phyloP scores from a whole-genome alignment of 1,284 basidiomycete species.

The Naganishia albida region DNA sequence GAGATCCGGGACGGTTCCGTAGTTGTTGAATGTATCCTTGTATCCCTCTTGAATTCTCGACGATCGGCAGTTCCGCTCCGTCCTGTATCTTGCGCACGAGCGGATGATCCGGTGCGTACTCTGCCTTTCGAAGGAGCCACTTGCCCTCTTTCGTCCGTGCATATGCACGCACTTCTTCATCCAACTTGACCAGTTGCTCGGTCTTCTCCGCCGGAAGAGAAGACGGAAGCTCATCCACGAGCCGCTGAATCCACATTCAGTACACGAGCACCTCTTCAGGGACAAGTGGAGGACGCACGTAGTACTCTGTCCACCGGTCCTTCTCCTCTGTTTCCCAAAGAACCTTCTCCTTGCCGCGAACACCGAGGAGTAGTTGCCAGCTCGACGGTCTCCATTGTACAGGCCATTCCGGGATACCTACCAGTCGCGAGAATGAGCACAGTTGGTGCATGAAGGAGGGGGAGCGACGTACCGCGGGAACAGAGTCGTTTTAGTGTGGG shows the following conservation, averaged over 20 bases:
- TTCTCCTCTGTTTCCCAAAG: conserved; percentile 42
- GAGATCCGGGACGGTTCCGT: too few relatives aligned
- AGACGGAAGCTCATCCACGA: not conserved
- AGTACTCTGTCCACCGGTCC: conserved; percentile 41
- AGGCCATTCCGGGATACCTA: conserved; percentile 52
- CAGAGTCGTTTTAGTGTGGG: conserved; percentile 45
- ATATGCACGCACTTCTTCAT: not conserved
- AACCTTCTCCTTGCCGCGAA: conserved; percentile 43
- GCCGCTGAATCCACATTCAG: too few relatives aligned
- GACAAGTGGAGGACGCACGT: conserved; percentile 35
- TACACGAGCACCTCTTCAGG: too few relatives aligned
- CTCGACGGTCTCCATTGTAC: conserved; percentile 49
- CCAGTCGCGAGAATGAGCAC: not conserved
- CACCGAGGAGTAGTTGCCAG: conserved; percentile 48
- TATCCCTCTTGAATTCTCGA: not conserved
- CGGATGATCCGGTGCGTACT: not conserved
- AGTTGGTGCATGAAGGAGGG: not conserved
- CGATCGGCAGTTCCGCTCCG: not conserved
- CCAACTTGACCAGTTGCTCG: not conserved
- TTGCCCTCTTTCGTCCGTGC: not conserved
- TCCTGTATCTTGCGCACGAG: not conserved
- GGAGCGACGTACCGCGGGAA: conserved; percentile 41
- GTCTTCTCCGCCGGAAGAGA: not conserved
- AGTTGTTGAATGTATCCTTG: not conserved
- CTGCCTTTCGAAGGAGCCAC: conserved; percentile 5